Conservation (phyloP, 345 rosid species). For the Arabidopsis suecica region DNA sequence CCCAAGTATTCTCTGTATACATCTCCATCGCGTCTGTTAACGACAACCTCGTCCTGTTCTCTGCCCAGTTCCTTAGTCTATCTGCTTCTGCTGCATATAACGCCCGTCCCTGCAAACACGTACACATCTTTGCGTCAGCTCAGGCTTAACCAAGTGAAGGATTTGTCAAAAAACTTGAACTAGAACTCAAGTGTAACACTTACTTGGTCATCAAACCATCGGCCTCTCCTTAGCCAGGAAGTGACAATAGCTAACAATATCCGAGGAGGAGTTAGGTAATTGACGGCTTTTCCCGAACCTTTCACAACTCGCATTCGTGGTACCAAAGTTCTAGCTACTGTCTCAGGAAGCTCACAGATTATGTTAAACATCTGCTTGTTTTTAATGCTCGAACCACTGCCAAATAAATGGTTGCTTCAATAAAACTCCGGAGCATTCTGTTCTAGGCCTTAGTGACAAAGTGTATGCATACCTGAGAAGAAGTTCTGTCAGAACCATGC, state of each 20-base stretch:
- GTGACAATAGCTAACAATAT: slow-evolving; percentile 89
- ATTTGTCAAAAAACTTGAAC: neutral
- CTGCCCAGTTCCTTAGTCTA: slow-evolving; percentile 89
- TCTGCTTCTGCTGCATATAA: slow-evolving; percentile 93
- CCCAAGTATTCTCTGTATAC: slow-evolving; percentile 90
- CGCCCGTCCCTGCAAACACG: slow-evolving; percentile 70
- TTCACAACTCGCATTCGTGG: slow-evolving; percentile 89
- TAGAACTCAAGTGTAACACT: slow-evolving; percentile 29
- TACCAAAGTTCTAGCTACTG: slow-evolving; percentile 91
- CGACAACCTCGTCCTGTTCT: slow-evolving; percentile 78
- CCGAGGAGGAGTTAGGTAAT: slow-evolving; percentile 90
- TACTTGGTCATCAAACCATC: slow-evolving; percentile 98
- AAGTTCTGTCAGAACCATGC: slow-evolving; percentile 96
- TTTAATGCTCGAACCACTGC: slow-evolving; percentile 79
- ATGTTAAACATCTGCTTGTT: slow-evolving; percentile 93
- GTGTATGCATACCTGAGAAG: slow-evolving; percentile 68
- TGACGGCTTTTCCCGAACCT: slow-evolving; percentile 79
- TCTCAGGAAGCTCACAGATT: slow-evolving; percentile 94
- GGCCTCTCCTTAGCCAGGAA: slow-evolving; percentile 89
- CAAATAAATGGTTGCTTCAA: slow-evolving; percentile 1
- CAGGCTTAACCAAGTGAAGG: neutral
- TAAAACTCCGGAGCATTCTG: too few relatives aligned
- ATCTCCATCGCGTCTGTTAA: slow-evolving; percentile 94
- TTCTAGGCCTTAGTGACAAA: neutral
- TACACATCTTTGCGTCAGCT: neutral